Conservation (phyloP, 352 stramenopile species). For the Albugo candida region DNA sequence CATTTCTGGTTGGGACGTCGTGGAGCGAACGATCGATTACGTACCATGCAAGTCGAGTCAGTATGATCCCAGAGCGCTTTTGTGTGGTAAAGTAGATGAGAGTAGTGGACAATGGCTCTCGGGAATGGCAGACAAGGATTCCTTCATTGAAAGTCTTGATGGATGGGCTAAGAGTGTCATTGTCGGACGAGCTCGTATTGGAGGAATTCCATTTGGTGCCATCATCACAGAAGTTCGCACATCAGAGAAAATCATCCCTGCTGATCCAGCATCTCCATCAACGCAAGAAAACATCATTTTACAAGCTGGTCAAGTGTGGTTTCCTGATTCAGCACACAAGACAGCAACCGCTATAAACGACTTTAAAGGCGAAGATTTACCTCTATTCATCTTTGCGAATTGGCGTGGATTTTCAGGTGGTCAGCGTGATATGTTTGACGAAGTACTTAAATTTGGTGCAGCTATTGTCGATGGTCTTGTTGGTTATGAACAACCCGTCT, state of each 20-base stretch:
- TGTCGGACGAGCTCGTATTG: constrained; percentile 91
- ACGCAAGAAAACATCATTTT: constrained; percentile 94
- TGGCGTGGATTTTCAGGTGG: constrained; percentile 99
- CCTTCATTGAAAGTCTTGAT: constrained; percentile 95
- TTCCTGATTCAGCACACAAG: constrained; percentile 99
- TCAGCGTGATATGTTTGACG: constrained; percentile 99
- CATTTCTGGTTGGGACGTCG: constrained; percentile 58
- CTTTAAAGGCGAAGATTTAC: constrained; percentile 97
- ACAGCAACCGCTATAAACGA: constrained; percentile 99
- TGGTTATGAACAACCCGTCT: constrained; percentile 97
- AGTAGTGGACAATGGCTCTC: constrained; percentile 61
- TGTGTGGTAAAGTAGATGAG: constrained; percentile 72
- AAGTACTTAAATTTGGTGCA: constrained; percentile 99
- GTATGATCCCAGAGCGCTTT: constrained; percentile 90
- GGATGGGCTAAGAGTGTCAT: constrained; percentile 99
- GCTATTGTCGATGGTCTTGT: constrained; percentile 99
- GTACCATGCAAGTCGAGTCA: constrained; percentile 84
- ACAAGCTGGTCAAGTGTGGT: constrained; percentile 99
- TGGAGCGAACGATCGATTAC: constrained; percentile 84
- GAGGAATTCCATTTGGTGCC: constrained; percentile 96
- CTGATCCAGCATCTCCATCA: constrained; percentile 92
- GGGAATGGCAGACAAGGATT: constrained; percentile 97
- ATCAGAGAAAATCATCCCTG: constrained; percentile 91
- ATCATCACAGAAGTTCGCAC: constrained; percentile 98
- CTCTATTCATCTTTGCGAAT: constrained; percentile 99